phyloP scores from a whole-genome alignment of 345 rosid genomes.

The Citrus reticulata region DNA sequence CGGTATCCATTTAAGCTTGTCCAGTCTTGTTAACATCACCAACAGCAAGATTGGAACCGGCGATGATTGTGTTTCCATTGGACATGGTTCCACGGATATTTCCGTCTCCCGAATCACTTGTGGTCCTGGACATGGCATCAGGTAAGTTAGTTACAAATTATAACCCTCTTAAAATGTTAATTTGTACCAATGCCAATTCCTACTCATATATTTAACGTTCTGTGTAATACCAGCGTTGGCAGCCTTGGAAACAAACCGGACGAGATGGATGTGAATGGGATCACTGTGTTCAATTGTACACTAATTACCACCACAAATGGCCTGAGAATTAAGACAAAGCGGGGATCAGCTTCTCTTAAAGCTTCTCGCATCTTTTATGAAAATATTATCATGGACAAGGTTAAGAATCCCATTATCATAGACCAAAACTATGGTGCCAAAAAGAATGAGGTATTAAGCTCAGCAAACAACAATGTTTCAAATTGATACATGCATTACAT shows the following conservation, averaged over 20 bases:
- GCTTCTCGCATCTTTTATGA: constrained; percentile 31
- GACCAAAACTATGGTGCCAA: constrained; percentile 36
- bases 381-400: constrained; percentile 30
- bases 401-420: constrained; percentile 34
- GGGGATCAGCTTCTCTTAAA: constrained; percentile 8
- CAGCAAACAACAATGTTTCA: no score
- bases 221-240: constrained; percentile 26
- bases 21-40: constrained; percentile 12
- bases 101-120: constrained; percentile 24
- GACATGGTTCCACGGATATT: constrained; percentile 27
- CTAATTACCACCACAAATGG: constrained; percentile 32
- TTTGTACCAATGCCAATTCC: no score
- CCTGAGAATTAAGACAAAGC: constrained; percentile 36
- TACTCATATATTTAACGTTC: not conserved
- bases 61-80: constrained; percentile 44
- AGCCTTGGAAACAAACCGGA: constrained; percentile 34
- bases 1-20: constrained; percentile 40
- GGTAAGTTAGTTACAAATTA: constrained; percentile 9
- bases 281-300: constrained; percentile 31
- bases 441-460: not conserved
- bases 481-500: no score
- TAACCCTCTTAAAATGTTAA: no score
- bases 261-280: constrained; percentile 32
- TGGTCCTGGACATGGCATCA: constrained; percentile 54
- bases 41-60: constrained; percentile 37